Base-by-base conservation (phyloP, 257 asterid genomes). In the Solanum clarkiae region DNA sequence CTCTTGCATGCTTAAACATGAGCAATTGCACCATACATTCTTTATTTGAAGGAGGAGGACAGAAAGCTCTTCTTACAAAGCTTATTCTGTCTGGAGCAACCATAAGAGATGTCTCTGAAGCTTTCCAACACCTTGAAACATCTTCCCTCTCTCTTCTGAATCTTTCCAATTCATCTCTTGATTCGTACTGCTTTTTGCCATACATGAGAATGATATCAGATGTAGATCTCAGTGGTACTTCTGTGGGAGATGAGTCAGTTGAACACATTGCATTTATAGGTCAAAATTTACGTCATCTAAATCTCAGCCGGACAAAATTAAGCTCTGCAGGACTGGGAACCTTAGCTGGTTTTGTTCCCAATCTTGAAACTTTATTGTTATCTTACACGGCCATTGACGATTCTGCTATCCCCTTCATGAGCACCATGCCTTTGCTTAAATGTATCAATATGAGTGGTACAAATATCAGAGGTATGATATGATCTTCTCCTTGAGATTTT, bases 1-100 rank as follows among this genome's bases (percentile, higher is more conserved):
- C 96, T 42, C 94, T 97, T 81, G 74, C 88, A 45, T 88, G 55
- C 89, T 92, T 97, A 85, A 91, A 95, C 94, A 92, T 95, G 97
- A 95, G 98, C 85, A 94, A 92, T 90, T 97, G 98, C 89, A 90
- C 92, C 10, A 80, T 97, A 88, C 90, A 88, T 85, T 90, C 94
- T 82, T 71, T 95, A 57, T 92, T 90, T 44, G 88, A 89, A 74
- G 94, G 90, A 85, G 91, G 82, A 85, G 94, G 90, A 66, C 90
- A 68, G 54, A 87, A 90, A 90, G 91, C 94, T 86, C 87, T 45
- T 71, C 60, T 92, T 86, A 86, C 88, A 89, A 93, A 91, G 83
- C 90, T 97, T n/a, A 75, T 91, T 82, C 84, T 94, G 8, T 90
- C 96, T 85, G 97, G 97, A 82, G 91, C 97, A 86, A 85, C 89